These are phyloP conservation scores for Tylopilus sp. DNA, from an alignment of 768 basidiomycete species.

Conservation along the genomic window DNA sequence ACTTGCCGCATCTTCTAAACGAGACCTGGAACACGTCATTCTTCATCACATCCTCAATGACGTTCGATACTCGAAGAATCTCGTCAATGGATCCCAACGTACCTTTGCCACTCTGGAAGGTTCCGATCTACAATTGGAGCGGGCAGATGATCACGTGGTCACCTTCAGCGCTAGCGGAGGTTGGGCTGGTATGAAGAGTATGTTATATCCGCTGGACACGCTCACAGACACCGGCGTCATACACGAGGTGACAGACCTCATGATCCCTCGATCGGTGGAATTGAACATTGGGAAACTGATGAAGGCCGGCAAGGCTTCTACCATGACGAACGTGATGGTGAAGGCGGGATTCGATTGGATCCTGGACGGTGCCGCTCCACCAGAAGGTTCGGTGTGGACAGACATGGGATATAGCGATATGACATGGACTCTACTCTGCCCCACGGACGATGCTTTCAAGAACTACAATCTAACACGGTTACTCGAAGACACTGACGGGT, in stretches of 20 bases:
- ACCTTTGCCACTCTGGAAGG: slow-evolving; percentile 85
- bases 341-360: slow-evolving; percentile 91
- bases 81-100: slow-evolving; percentile 62
- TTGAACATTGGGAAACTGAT: slow-evolving; percentile 88
- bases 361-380: slow-evolving; percentile 78
- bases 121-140: slow-evolving; percentile 70
- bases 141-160: slow-evolving; percentile 48
- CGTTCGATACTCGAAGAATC: slow-evolving; percentile 64
- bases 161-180: slow-evolving; percentile 66
- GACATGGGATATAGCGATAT: slow-evolving; percentile 42
- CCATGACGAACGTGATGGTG: slow-evolving; percentile 80
- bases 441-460: slow-evolving; percentile 91
- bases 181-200: slow-evolving; percentile 67
- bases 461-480: slow-evolving; percentile 75
- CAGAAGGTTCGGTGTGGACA: slow-evolving; percentile 66
- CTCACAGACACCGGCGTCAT: slow-evolving; percentile 89
- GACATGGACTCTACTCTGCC: slow-evolving; percentile 89
- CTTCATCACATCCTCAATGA: slow-evolving; percentile 81
- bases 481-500: slow-evolving; percentile 49
- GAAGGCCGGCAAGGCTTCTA: slow-evolving; percentile 82
- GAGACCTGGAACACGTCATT: slow-evolving; percentile 79
- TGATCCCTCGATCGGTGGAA: slow-evolving; percentile 84
- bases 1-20: slow-evolving; percentile 69
- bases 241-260: slow-evolving; percentile 80
- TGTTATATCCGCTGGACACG: slow-evolving; percentile 56